These are phyloP conservation scores for Axilococcus clingmanii DNA, from an alignment of 139 green algal genomes.

Conservation along the genomic window DNA sequence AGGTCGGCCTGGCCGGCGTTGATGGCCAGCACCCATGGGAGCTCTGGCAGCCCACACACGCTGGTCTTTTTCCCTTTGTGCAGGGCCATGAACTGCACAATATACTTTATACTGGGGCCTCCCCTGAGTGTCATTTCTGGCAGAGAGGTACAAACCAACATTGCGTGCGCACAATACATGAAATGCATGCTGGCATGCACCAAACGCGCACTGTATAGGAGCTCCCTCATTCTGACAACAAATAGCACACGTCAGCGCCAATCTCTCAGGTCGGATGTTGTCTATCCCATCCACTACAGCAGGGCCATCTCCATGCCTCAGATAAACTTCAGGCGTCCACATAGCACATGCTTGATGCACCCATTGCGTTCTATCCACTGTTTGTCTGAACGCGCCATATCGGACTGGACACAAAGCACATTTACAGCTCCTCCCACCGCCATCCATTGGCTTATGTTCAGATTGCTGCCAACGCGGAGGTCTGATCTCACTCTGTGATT, in stretches of 20 bases:
- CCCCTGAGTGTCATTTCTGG: constrained; percentile 2
- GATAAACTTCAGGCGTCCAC: constrained; percentile 41
- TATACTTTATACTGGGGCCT: constrained; percentile 41
- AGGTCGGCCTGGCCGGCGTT: background rate
- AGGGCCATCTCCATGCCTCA: constrained; percentile 11
- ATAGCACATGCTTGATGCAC: constrained; percentile 61
- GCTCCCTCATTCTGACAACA: constrained; percentile 34
- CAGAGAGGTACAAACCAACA: constrained; percentile 49
- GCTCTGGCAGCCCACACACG: background rate
- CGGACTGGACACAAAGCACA: constrained; percentile 78
- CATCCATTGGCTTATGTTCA: constrained; percentile 20
- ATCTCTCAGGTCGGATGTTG: constrained; percentile 31
- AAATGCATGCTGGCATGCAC: constrained; percentile 43
- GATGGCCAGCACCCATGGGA: background rate
- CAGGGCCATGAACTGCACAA: constrained; percentile 54
- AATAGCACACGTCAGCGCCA: constrained; percentile 23
- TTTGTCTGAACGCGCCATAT: constrained; percentile 70
- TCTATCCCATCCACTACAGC: constrained; percentile 21
- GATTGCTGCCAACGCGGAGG: constrained; percentile 10
- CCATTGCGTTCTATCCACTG: constrained; percentile 41
- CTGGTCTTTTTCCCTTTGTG: constrained; percentile 32
- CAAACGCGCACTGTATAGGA: constrained; percentile 39
- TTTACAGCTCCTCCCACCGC: constrained; percentile 37
- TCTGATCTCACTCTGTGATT: constrained; percentile 12
- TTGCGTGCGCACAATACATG: constrained; percentile 76